Evolutionary conservation across 1,139 yeast genomes (phyloP).

Genomic region (Kodamaea sp.): DNA sequence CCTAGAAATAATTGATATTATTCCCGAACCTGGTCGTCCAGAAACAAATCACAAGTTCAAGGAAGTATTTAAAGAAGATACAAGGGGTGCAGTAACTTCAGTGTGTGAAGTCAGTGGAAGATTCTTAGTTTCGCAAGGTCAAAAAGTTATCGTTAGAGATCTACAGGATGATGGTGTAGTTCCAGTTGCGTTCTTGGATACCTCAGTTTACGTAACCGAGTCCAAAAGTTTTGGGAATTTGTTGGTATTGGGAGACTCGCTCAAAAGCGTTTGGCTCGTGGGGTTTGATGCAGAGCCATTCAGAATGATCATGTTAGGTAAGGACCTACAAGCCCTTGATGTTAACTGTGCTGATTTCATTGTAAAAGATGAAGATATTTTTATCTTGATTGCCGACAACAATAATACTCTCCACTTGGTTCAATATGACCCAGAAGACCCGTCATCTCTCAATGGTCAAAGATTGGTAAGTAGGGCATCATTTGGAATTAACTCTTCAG

Average conservation of each 20-base stretch:
- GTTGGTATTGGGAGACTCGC: conserved; percentile 74
- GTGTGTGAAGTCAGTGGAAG: conserved; percentile 83
- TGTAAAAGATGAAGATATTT: conserved; percentile 68
- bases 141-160: conserved; percentile 78
- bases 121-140: conserved; percentile 85
- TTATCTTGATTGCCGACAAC: conserved; percentile 69
- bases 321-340: conserved; percentile 65
- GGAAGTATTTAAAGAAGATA: conserved; percentile 70
- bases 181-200: conserved; percentile 92
- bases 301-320: conserved; percentile 76
- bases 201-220: conserved; percentile 76
- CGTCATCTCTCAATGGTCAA: conserved; percentile 79
- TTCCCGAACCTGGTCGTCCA: conserved; percentile 88
- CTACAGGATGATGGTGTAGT: conserved; percentile 81
- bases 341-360: conserved; percentile 73
- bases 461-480: conserved; percentile 68
- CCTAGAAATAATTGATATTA: conserved; percentile 76
- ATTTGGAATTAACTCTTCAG: conserved; percentile 65
- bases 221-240: conserved; percentile 83
- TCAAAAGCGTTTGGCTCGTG: conserved; percentile 77
- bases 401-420: conserved; percentile 70
- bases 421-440: conserved; percentile 92
- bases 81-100: conserved; percentile 83
- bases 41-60: conserved; percentile 81
- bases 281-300: conserved; percentile 97